Evolutionary conservation across 768 basidiomycete genomes (phyloP), one percentile per base, ranked within the genome.

Genomic region (Mycena galericulata): DNA sequence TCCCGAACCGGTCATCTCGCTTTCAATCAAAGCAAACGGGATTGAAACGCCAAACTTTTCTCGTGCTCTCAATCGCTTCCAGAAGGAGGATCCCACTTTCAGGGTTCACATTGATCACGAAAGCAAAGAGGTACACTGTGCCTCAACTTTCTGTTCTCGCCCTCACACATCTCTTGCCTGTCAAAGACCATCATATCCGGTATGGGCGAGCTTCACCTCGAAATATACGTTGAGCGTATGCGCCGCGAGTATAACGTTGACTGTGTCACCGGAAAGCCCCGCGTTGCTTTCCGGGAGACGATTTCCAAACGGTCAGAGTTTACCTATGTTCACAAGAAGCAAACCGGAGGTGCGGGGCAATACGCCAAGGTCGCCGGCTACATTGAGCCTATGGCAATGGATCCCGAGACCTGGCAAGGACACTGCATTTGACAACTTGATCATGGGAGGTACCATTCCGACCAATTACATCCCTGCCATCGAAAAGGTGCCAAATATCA

Each of bases 201-300:
- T 24, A 99, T 99, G 98, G 98, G 98, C 27, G 98, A 99, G 79
- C 89, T 99, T 20, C 98, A 99, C 77, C 88, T 99, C 26, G 98
- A 99, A 76, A 97, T 99, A 76, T 99, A 99, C 81, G 96, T 98
- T 67, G 98, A 99, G 78, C 95, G 98, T 43, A 98, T 99, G 96
- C 92, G 90, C 73, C 93, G 98, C 58, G 98, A 99, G 81, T 99
- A 99, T 81, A 94, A 93, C 62, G 94, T 96, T 22, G 90, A 94
- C 46, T 98, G 96, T 75, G 86, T 90, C 18, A 98, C 97, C 9
- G 97, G 97, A 66, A 97, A 96, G 79, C 98, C 98, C 15, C 93
- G 93, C 24, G 98, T 99, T 51, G 96, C 96, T 4, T 99, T 95
- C 87, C 90, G 97, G 49, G 98, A 99, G 82, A 96, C 98, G 2